Evolutionary conservation across 2,329 filamentous ascomycete genomes (phyloP), one percentile per base, ranked within the genome.

Genomic region (Tothia fuscella): DNA sequence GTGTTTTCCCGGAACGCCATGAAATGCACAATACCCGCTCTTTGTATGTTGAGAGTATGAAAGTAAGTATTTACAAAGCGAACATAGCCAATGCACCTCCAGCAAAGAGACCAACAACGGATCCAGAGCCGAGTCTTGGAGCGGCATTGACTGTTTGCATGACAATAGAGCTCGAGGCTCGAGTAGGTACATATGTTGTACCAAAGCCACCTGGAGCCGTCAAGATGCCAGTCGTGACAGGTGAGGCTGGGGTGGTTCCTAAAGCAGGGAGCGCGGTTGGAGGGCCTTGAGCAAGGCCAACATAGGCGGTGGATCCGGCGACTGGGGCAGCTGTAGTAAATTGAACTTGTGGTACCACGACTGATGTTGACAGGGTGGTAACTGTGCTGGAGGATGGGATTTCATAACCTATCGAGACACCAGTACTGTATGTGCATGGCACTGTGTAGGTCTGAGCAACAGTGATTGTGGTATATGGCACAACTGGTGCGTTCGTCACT

Each of bases 391-490:
- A 54, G 17, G 42, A 46, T 3, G 55, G 51, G 36, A 59, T 53
- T 16, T 56, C 52, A 21, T 47, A 41, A 37, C 57, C 57, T 14
- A 48, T 43, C 7, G 51, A 55, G n/a, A 48, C 48, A 34, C 58
- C 58, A 13, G 55, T 56, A 40, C 49, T 50, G 55, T 62, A 63
- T 34, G 54, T 61, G 34, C 52, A 56, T 5, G 59, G 60, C 24
- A 61, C 53, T 16, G 51, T 56, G 36, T 60, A 46, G 33, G 48
- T 50, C 16, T 53, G 50, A 2, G 53, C 54, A 53, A 57, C 56
- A 21, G 54, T 57, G 46, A 62, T 55, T 13, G 54, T 57, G 4
- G 59, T 62, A 20, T 21, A 13, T 28, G 42, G 33, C 10, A 35
- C 16, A 12, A 19, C 10, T 22, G 29, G 20, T 17, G 53, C 56